phyloP scores from a whole-genome alignment of 306 rosid genomes.

The Medicago ruthenica region DNA sequence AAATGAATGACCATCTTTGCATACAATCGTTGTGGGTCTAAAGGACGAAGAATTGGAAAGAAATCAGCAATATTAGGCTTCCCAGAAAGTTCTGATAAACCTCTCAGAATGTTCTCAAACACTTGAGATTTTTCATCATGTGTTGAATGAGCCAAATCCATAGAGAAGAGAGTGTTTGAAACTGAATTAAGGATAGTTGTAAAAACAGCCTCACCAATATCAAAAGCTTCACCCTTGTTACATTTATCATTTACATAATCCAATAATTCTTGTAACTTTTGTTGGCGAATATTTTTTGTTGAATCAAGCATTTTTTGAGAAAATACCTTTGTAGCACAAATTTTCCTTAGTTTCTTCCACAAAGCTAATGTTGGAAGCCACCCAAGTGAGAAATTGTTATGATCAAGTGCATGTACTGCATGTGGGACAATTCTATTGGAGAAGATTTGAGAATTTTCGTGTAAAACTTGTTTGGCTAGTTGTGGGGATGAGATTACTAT shows the following conservation, averaged over 20 bases:
- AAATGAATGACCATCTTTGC: neutral
- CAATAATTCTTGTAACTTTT: neutral
- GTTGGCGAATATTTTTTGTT: neutral
- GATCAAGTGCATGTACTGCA: neutral
- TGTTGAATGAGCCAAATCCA: neutral
- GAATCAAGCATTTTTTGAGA: neutral
- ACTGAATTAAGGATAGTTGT: neutral
- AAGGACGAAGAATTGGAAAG: neutral
- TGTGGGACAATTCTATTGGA: neutral
- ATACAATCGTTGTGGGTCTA: neutral
- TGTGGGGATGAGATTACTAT: slow-evolving; percentile 1
- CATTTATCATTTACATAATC: neutral
- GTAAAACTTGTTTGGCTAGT: neutral
- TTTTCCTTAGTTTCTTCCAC: slow-evolving; percentile 1
- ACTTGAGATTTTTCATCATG: neutral
- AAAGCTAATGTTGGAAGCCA: neutral
- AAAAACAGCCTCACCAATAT: neutral
- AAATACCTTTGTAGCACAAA: slow-evolving; percentile 8
- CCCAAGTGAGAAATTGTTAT: neutral
- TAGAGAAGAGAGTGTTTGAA: slow-evolving; percentile 12
- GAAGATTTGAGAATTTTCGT: neutral
- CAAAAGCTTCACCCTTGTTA: neutral
- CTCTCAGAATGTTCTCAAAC: neutral
- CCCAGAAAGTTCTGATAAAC: neutral
- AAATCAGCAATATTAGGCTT: neutral